These are phyloP conservation scores for Sugiyamaella boreocaroliniensis DNA, from an alignment of 805 yeast species.

Conservation along the genomic window DNA sequence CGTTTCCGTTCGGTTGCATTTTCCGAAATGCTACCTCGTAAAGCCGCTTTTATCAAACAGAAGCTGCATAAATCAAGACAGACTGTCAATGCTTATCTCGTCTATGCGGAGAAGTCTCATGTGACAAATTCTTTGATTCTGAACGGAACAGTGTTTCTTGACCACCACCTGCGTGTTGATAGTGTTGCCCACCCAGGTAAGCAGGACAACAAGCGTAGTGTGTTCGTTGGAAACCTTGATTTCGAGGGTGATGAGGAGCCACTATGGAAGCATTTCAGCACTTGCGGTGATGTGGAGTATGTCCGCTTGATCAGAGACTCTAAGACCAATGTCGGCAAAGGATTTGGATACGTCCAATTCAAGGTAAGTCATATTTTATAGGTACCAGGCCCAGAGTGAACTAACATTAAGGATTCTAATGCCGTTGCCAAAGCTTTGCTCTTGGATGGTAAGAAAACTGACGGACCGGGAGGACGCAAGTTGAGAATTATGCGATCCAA, in stretches of 20 bases:
- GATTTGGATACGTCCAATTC: constrained; percentile 94
- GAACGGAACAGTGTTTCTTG: constrained; percentile 63
- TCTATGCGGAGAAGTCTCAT: constrained; percentile 50
- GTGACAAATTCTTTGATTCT: constrained; percentile 39
- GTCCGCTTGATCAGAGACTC: constrained; percentile 89
- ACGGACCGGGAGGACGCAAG: constrained; percentile 41
- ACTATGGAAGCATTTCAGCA: constrained; percentile 72
- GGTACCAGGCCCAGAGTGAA: neutral
- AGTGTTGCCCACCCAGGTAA: constrained; percentile 87
- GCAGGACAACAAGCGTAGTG: constrained; percentile 74
- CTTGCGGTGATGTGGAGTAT: constrained; percentile 68
- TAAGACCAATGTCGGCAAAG: constrained; percentile 92
- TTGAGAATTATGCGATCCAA: constrained; percentile 74
- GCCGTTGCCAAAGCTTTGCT: constrained; percentile 77
- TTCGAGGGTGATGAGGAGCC: constrained; percentile 89
- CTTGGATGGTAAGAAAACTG: constrained; percentile 60
- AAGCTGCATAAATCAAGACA: constrained; percentile 71
- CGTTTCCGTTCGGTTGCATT: constrained; percentile 92
- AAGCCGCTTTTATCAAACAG: constrained; percentile 80
- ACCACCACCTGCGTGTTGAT: constrained; percentile 82
- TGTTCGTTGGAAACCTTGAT: constrained; percentile 90
- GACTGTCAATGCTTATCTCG: constrained; percentile 82
- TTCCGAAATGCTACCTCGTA: constrained; percentile 81
- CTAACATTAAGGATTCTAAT: constrained; percentile 37
- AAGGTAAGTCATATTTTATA: neutral